Evolutionary conservation across 2,329 filamentous ascomycete genomes (phyloP).

Genomic region (Colletotrichum karsti): DNA sequence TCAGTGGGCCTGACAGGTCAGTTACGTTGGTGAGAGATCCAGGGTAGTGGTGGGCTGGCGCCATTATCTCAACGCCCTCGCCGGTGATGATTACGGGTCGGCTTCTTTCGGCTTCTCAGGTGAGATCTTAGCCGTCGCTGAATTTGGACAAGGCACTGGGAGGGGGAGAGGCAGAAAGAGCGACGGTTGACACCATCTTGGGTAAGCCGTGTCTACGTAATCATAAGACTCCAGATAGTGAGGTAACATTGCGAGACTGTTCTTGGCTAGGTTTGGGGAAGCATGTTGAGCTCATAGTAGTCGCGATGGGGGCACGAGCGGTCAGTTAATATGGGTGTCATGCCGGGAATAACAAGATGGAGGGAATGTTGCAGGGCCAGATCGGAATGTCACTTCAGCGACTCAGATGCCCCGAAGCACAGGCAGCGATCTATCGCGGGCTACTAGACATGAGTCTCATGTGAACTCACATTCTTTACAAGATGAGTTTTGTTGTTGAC

Average conservation of each 20-base stretch:
- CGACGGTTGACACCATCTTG: not conserved
- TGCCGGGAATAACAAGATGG: constrained; percentile 5
- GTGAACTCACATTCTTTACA: no score
- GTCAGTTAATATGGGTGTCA: not conserved
- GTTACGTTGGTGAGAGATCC: constrained; percentile 7
- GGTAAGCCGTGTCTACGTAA: no score
- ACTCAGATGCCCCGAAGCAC: not conserved
- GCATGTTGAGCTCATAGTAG: constrained; percentile 7
- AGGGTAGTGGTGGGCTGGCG: constrained; percentile 1
- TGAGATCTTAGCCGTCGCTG: not conserved
- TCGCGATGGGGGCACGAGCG: not conserved
- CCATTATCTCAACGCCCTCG: not conserved
- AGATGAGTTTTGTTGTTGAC: no score
- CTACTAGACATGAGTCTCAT: not conserved
- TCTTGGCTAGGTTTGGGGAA: constrained; percentile 1
- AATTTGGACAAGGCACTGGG: no score
- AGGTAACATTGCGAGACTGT: not conserved
- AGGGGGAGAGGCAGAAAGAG: not conserved
- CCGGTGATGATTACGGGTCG: not conserved
- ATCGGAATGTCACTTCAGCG: not conserved
- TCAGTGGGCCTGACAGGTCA: constrained; percentile 11
- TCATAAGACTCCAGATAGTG: no score
- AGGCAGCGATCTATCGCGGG: not conserved
- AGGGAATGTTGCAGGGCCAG: not conserved
- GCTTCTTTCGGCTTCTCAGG: not conserved